Evolutionary conservation across 2,329 filamentous ascomycete genomes (phyloP).

Genomic region (Sclerotinia subarctica): DNA sequence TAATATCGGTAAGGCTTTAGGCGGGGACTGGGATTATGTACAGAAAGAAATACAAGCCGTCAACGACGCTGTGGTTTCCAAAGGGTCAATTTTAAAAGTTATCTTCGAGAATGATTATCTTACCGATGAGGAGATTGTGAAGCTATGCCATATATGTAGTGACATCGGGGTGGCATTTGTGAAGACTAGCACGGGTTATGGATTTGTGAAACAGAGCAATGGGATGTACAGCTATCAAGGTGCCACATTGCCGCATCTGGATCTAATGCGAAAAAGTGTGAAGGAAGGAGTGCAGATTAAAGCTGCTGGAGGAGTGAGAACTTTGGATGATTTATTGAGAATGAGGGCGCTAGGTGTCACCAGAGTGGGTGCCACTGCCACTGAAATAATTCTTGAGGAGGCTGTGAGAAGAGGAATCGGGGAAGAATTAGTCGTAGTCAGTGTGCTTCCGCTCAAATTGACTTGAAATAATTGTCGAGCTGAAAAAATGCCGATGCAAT

Average conservation of each 20-base stretch:
- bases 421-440: slow-evolving; percentile 25
- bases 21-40: slow-evolving; percentile 57
- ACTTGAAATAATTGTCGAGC: not conserved
- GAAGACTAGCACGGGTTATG: slow-evolving; percentile 60
- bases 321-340: slow-evolving; percentile 53
- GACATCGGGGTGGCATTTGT: slow-evolving; percentile 52
- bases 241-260: slow-evolving; percentile 50
- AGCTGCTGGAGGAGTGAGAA: slow-evolving; percentile 55
- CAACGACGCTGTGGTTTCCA: slow-evolving; percentile 47
- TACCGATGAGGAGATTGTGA: slow-evolving; percentile 47
- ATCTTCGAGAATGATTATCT: slow-evolving; percentile 62
- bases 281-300: slow-evolving; percentile 51
- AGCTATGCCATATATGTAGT: slow-evolving; percentile 54
- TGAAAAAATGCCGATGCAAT: not conserved
- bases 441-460: slow-evolving; percentile 17
- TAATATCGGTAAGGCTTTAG: slow-evolving; percentile 56
- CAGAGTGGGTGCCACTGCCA: slow-evolving; percentile 55
- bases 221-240: slow-evolving; percentile 53
- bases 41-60: slow-evolving; percentile 49
- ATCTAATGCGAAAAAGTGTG: slow-evolving; percentile 51
- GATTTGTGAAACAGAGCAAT: slow-evolving; percentile 53
- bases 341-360: slow-evolving; percentile 54
- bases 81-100: slow-evolving; percentile 52
- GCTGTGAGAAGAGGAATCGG: slow-evolving; percentile 49
- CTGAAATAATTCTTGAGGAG: slow-evolving; percentile 53